phyloP scores from a whole-genome alignment of 306 rosid species.

The Cercis canadensis region DNA sequence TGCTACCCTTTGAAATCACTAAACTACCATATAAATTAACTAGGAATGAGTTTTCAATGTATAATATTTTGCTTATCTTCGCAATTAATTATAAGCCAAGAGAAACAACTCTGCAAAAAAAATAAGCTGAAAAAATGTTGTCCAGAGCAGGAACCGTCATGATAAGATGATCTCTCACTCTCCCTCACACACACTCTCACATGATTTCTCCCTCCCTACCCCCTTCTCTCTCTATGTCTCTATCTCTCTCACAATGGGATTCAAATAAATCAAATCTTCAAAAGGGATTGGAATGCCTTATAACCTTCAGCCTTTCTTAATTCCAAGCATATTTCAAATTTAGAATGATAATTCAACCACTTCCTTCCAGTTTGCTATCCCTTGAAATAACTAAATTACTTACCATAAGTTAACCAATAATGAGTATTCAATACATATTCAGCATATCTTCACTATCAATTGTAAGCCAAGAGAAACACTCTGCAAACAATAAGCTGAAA shows the following conservation, averaged over 20 bases:
- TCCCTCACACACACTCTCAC: too few relatives aligned
- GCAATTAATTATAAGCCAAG: slow-evolving; percentile 13
- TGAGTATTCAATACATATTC: too few relatives aligned
- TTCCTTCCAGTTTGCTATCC: too few relatives aligned
- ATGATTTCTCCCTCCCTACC: too few relatives aligned
- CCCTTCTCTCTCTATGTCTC: too few relatives aligned
- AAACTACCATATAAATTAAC: background rate
- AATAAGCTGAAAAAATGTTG: slow-evolving; percentile 19
- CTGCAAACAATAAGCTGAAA: too few relatives aligned
- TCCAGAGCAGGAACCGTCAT: slow-evolving; percentile 7
- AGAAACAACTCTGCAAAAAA: slow-evolving; percentile 15
- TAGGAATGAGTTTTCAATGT: slow-evolving; percentile 14
- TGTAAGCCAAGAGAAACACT: too few relatives aligned
- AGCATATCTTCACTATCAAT: too few relatives aligned
- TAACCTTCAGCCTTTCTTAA: slow-evolving; percentile 10
- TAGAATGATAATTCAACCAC: too few relatives aligned
- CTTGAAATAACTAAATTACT: too few relatives aligned
- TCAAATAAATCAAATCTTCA: slow-evolving; percentile 17
- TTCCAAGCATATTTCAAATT: slow-evolving; percentile 2
- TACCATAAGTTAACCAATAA: too few relatives aligned
- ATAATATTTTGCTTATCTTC: slow-evolving; percentile 9
- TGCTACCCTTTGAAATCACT: background rate
- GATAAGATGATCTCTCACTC: background rate
- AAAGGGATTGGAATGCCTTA: background rate
- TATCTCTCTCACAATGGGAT: background rate